phyloP scores from a whole-genome alignment of 441 rosid genomes.

The Hura crepitans region DNA sequence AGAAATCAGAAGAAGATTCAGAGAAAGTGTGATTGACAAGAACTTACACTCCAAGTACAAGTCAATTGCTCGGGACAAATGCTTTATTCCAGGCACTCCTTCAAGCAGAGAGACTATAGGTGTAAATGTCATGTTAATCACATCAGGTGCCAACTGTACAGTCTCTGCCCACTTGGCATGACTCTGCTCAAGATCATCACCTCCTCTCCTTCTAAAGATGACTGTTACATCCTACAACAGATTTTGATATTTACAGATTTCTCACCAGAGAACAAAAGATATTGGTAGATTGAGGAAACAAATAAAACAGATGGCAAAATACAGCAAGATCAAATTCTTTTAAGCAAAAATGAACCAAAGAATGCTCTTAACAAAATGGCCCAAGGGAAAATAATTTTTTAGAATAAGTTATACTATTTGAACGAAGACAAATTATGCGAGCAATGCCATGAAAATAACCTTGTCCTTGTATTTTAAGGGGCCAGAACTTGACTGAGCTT shows the following conservation, averaged over 20 bases:
- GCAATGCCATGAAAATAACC: constrained; percentile 41
- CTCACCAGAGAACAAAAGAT: constrained; percentile 13
- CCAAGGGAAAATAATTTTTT: neutral
- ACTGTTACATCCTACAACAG: constrained; percentile 73
- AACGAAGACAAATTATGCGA: constrained; percentile 1
- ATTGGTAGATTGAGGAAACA: neutral
- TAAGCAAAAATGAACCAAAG: neutral
- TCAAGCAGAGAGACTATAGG: constrained; percentile 59
- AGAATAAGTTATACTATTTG: neutral
- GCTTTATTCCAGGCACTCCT: constrained; percentile 56
- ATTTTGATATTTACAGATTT: constrained; percentile 25
- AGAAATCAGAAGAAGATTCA: neutral
- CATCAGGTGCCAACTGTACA: constrained; percentile 57
- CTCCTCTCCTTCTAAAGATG: constrained; percentile 73
- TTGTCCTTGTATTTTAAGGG: constrained; percentile 57
- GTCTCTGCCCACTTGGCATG: constrained; percentile 62
- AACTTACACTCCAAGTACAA: constrained; percentile 63
- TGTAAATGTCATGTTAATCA: constrained; percentile 63
- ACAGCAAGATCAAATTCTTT: too few relatives aligned
- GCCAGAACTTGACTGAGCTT: constrained; percentile 38
- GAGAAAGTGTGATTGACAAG: neutral
- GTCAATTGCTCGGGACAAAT: constrained; percentile 52
- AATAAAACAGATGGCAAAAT: constrained; percentile 4
- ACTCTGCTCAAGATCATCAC: constrained; percentile 73
- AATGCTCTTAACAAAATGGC: constrained; percentile 1